phyloP scores from a whole-genome alignment of 148 eudicot species.

The Chenopodium formosanum region DNA sequence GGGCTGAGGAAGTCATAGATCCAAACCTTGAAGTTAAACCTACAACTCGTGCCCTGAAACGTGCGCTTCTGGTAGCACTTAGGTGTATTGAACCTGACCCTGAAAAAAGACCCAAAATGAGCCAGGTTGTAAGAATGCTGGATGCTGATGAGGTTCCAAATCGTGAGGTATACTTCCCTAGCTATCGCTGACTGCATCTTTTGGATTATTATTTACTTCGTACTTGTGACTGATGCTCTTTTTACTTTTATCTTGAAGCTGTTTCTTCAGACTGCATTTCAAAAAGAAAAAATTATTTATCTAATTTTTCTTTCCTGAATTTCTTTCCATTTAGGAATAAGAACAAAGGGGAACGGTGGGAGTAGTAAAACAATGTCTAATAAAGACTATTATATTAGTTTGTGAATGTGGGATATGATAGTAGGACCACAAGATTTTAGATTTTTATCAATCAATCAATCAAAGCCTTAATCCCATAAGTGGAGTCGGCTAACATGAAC shows the following conservation, averaged over 20 bases:
- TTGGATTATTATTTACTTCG: background rate
- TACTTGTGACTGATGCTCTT: background rate
- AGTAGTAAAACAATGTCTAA: too few relatives aligned
- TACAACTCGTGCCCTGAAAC: constrained; percentile 67
- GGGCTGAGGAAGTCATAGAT: constrained; percentile 86
- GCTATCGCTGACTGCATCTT: background rate
- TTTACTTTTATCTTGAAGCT: background rate
- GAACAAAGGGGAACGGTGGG: too few relatives aligned
- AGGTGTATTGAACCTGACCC: constrained; percentile 92
- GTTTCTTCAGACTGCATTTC: background rate
- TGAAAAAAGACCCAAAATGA: constrained; percentile 84
- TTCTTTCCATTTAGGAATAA: too few relatives aligned
- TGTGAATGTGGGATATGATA: too few relatives aligned
- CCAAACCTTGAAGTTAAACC: constrained; percentile 68
- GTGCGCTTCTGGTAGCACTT: constrained; percentile 75
- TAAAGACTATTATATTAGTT: too few relatives aligned
- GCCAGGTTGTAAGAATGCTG: constrained; percentile 85
- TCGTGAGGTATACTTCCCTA: constrained; percentile 28
- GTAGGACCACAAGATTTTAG: too few relatives aligned
- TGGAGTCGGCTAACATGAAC: too few relatives aligned
- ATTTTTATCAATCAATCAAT: too few relatives aligned
- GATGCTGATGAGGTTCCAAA: constrained; percentile 73
- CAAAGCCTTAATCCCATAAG: too few relatives aligned
- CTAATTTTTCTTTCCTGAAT: too few relatives aligned
- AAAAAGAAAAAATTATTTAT: too few relatives aligned